Percentiles rank a stretch among this genome's conserved stretches.
Conservation (phyloP, 2,329 filamentous ascomycete genomes). For the Reticulascus tulasneorum region DNA sequence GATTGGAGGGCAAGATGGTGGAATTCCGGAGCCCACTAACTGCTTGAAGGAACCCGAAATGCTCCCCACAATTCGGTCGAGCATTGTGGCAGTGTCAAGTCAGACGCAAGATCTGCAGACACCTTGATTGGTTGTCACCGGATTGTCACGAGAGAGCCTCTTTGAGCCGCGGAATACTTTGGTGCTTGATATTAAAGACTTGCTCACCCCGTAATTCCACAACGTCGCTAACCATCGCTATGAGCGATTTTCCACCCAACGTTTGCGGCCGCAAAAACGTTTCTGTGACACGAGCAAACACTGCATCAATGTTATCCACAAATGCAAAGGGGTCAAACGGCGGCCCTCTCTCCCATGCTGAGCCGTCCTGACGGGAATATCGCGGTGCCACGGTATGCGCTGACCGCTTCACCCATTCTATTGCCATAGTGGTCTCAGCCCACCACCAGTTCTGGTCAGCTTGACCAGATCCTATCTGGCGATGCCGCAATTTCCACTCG, state of each 20-base stretch:
- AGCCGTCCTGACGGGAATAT: not conserved
- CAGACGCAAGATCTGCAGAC: slow-evolving; percentile 13
- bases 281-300: slow-evolving; percentile 11
- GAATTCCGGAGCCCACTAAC: slow-evolving; percentile 7
- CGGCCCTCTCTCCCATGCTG: too few relatives aligned
- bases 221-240: slow-evolving; percentile 4
- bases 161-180: slow-evolving; percentile 13
- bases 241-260: slow-evolving; percentile 13
- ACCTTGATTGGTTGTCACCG: slow-evolving; percentile 14
- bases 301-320: too few relatives aligned
- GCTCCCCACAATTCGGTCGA: not conserved
- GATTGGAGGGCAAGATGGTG: too few relatives aligned
- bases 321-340: too few relatives aligned
- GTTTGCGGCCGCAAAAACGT: slow-evolving; percentile 11
- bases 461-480: slow-evolving; percentile 9
- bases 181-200: slow-evolving; percentile 13
- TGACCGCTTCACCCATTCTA: not conserved
- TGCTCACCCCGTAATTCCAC: slow-evolving; percentile 9
- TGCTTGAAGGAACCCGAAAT: slow-evolving; percentile 12
- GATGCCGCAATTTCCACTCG: slow-evolving; percentile 11
- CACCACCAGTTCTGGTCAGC: slow-evolving; percentile 4
- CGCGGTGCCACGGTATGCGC: slow-evolving; percentile 1
- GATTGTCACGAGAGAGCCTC: slow-evolving; percentile 12
- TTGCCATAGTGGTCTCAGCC: slow-evolving; percentile 7
- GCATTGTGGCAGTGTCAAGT: slow-evolving; percentile 1